These are phyloP conservation scores for Verruconis gallopava DNA, from an alignment of 2,329 filamentous ascomycete species.

Conservation along the genomic window DNA sequence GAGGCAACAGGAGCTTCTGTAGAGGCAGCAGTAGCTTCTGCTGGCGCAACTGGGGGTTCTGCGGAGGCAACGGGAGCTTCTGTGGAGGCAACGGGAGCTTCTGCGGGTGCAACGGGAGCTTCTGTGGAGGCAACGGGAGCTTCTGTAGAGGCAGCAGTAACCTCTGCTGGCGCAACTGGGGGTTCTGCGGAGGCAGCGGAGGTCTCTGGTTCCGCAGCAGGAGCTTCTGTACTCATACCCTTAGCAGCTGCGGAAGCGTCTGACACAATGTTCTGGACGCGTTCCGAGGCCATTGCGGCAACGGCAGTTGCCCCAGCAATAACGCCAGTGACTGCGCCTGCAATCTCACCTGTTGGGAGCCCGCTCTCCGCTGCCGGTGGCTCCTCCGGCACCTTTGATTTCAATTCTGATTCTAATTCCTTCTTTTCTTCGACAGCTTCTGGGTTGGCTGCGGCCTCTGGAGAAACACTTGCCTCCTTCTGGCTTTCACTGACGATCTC, in stretches of 20 bases:
- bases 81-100: no score
- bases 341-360: constrained; percentile 25
- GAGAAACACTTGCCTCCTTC: constrained; percentile 46
- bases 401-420: constrained; percentile 56
- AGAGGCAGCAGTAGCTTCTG: no score
- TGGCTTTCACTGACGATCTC: constrained; percentile 61
- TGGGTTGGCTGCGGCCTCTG: constrained; percentile 55
- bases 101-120: no score
- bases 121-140: no score
- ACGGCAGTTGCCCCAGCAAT: constrained; percentile 29
- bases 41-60: no score
- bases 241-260: constrained; percentile 11
- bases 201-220: no score
- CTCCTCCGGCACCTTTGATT: constrained; percentile 50
- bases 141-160: no score
- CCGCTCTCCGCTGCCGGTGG: constrained; percentile 33
- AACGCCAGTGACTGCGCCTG: constrained; percentile 31
- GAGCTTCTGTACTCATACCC: not conserved
- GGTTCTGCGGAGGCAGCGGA: no score
- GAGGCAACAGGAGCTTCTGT: constrained; percentile 17
- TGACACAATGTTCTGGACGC: constrained; percentile 23
- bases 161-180: constrained; percentile 15
- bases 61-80: no score
- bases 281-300: constrained; percentile 26
- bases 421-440: constrained; percentile 60